A percentile compares a stretch with the other conserved stretches of the same genome.
Conservation (phyloP, 495 filamentous ascomycete species). For the Podospora pseudoanserina region DNA sequence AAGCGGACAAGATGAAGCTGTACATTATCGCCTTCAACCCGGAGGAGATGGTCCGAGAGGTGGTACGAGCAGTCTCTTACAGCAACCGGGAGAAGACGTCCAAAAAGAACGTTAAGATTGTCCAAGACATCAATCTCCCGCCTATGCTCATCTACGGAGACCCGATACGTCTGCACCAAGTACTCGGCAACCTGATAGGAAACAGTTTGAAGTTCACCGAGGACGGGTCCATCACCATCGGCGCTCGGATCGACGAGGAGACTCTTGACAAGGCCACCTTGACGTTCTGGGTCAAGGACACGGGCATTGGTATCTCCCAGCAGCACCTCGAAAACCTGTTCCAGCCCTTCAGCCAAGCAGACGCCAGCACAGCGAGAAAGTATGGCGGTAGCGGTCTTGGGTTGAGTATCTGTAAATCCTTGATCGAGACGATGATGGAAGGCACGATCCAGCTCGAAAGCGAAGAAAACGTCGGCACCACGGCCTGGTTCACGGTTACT, state of each 20-base stretch:
- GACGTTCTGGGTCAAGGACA: constrained; percentile 84
- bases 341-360: constrained; percentile 86
- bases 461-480: constrained; percentile 70
- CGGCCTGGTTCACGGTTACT: constrained; percentile 75
- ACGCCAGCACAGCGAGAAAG: constrained; percentile 78
- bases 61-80: constrained; percentile 79
- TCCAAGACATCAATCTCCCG: constrained; percentile 73
- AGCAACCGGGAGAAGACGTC: constrained; percentile 73
- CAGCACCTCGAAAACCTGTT: constrained; percentile 81
- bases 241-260: constrained; percentile 65
- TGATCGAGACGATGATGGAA: constrained; percentile 86
- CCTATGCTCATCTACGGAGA: constrained; percentile 83
- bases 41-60: constrained; percentile 80
- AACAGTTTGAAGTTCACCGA: constrained; percentile 95
- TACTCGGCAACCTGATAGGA: constrained; percentile 87
- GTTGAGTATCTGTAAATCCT: constrained; percentile 89
- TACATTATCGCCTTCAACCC: constrained; percentile 81
- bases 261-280: constrained; percentile 64
- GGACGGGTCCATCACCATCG: constrained; percentile 77
- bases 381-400: constrained; percentile 90
- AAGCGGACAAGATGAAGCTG: constrained; percentile 93
- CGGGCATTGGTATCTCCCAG: constrained; percentile 81
- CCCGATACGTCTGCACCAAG: constrained; percentile 85
- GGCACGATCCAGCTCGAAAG: constrained; percentile 82
- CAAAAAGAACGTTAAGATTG: constrained; percentile 53